Evolutionary conservation across 1,284 basidiomycete species (phyloP), one percentile per base, ranked within the genome.

Genomic region (Fomitopsis betulina): DNA sequence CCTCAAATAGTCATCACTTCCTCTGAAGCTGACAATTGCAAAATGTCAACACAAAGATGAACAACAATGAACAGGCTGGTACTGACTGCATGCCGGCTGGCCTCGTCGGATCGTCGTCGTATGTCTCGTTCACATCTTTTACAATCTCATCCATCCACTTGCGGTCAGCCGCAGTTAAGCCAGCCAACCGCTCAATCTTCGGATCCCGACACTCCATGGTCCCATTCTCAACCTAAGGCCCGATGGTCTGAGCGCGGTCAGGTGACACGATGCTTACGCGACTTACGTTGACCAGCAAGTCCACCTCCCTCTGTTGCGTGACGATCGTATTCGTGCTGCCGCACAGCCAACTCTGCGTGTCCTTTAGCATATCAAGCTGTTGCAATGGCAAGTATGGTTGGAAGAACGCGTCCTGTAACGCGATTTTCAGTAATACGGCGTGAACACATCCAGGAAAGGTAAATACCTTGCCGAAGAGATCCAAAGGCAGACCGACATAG

Each of bases 361-460:
- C 85, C 65, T 84, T 87, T 42, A 97, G 76, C 75, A 95, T 84
- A 64, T 98, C 96, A 17, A 98, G 81, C 73, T 99, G 96, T 72
- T 99, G 96, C 8, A 99, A 73, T 0, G 96, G 96, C 23, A 99
- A 79, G 73, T 98, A 99, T 1, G 96, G 97, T 73, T 99, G 96
- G 76, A 99, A 99, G 76, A 98, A 96, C 1, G 94, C 83, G 63
- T 94, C 93, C 86, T 91, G 62, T 37, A 59, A 19, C 19, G 30
- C 15, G 17, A 25, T 10, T 32, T 10, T 17, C 13, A 45, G 25
- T 21, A 35, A 40, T 30, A 57, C 54, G 35, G 37, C 57, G 33
- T 43, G 15, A 3, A n/a, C 54, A 47, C 39, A 43, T 33, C 39
- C 51, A 17, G 15, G 30, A 23, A 15, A 5, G 27, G 15, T 27